Conservation (phyloP, 2,329 filamentous ascomycete genomes). For the Pseudopithomyces chartarum region DNA sequence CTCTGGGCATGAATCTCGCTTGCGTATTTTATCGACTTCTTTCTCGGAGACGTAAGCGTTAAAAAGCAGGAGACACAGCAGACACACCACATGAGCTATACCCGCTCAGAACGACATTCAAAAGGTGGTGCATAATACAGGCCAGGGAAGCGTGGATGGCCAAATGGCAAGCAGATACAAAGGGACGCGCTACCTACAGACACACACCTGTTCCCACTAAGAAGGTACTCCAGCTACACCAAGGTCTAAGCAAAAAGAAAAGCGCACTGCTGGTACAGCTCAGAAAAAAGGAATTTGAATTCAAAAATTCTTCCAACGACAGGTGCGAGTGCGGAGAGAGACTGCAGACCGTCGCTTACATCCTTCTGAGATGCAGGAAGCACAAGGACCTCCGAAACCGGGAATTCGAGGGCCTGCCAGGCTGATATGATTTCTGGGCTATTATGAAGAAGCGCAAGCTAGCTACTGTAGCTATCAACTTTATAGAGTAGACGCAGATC, state of each 20-base stretch:
- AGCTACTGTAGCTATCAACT: constrained; percentile 6
- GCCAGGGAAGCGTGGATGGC: neutral
- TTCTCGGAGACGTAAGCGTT: too few species aligned
- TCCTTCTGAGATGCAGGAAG: constrained; percentile 17
- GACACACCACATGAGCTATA: neutral
- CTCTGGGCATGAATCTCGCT: too few species aligned
- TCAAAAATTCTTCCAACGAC: constrained; percentile 12
- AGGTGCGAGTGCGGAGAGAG: constrained; percentile 19
- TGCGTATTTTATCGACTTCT: too few species aligned
- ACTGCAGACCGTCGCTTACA: constrained; percentile 19
- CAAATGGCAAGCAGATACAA: constrained; percentile 9
- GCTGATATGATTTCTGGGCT: neutral
- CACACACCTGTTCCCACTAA: constrained; percentile 13
- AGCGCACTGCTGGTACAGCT: constrained; percentile 21
- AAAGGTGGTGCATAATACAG: neutral
- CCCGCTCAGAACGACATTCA: neutral
- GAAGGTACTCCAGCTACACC: constrained; percentile 19
- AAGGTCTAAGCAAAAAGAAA: constrained; percentile 18
- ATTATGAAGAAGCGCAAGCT: constrained; percentile 1
- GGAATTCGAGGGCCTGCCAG: constrained; percentile 16
- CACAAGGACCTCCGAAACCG: constrained; percentile 18
- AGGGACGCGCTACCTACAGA: constrained; percentile 16
- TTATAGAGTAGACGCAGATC: constrained; percentile 9
- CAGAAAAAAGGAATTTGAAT: constrained; percentile 18
- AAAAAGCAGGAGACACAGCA: too few species aligned